Base-by-base conservation (phyloP, 768 basidiomycete genomes). In the Omphalotus guepiniiformis region DNA sequence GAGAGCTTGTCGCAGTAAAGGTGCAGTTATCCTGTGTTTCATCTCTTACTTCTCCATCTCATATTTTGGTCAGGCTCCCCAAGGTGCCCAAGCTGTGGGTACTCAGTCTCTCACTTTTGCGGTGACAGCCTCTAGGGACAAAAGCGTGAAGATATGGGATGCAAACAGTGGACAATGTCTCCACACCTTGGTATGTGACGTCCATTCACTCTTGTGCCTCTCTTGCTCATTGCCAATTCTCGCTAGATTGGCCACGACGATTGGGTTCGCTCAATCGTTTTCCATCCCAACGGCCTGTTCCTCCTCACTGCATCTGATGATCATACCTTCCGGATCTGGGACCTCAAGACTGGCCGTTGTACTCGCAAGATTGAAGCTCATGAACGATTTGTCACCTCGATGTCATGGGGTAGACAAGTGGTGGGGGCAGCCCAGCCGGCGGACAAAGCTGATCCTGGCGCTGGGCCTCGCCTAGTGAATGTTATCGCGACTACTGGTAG, bases 91-190 rank as follows among this genome's bases (percentile, higher is more conserved):
- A 68, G 34, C 30, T 48, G 53, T 39, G 37, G 29, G 9, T 35
- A 42, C 15, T 50, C 47, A 51, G 46, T 69, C 56, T 45, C 76
- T 62, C 8, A 58, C 61, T 9, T 85, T 76, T 53, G 72, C 78
- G 6, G 79, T 77, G n/a, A 85, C 84, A 0, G 83, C 82, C 0
- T 82, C 83, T 15, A 68, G 86, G 56, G 87, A 89, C 65, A 88
- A 85, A 69, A 75, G 73, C 3, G 81, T 89, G 63, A 81, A 79
- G 56, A 62, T 89, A 5, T 89, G 87, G 87, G 88, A 89, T 53
- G 69, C 76, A 0, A 65, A 74, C 35, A 76, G 73, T 15, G 85
- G 88, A 2, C 83, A 82, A 60, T 75, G 83, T 58, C 60, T 85
- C 18, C 70, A 76, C 55, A 79, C 73, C 30, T 69, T 86, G 36